Conservation (phyloP, 2,329 filamentous ascomycete species). For the Ophiosphaerella korrae region DNA sequence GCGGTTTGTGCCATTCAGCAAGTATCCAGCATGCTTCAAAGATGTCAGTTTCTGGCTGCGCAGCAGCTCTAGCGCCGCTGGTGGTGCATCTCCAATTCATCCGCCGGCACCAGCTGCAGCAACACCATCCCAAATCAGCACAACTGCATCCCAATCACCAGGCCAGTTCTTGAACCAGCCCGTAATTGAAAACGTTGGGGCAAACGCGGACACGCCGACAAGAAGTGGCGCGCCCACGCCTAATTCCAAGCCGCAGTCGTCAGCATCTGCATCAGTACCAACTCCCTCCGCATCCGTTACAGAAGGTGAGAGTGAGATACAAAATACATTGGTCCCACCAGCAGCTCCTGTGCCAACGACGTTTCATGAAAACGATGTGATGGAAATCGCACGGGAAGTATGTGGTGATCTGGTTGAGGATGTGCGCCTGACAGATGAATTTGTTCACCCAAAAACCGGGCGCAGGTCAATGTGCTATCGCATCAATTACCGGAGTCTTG, state of each 20-base stretch:
- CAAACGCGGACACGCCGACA: slow-evolving; percentile 2
- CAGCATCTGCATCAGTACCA: slow-evolving; percentile 22
- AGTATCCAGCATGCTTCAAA: slow-evolving; percentile 85
- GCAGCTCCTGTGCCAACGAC: slow-evolving; percentile 16
- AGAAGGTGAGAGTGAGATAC: neutral
- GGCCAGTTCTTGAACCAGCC: neutral
- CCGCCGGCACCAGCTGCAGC: slow-evolving; percentile 11
- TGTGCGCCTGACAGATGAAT: slow-evolving; percentile 82
- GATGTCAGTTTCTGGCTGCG: slow-evolving; percentile 93
- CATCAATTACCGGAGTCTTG: slow-evolving; percentile 90
- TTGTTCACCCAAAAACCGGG: slow-evolving; percentile 83
- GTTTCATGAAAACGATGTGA: slow-evolving; percentile 95
- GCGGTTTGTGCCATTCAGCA: slow-evolving; percentile 86
- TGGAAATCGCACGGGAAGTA: slow-evolving; percentile 88
- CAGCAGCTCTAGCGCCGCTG: slow-evolving; percentile 31
- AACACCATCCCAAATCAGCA: slow-evolving; percentile 6
- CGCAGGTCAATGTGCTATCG: slow-evolving; percentile 87
- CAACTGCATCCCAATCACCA: slow-evolving; percentile 15
- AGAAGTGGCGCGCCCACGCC: slow-evolving; percentile 1
- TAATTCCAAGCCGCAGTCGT: slow-evolving; percentile 4
- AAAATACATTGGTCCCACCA: slow-evolving; percentile 15
- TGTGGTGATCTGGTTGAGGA: slow-evolving; percentile 87
- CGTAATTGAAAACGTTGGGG: slow-evolving; percentile 1
- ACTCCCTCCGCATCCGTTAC: slow-evolving; percentile 1
- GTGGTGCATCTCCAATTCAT: slow-evolving; percentile 26